Evolutionary conservation across 1,284 basidiomycete species (phyloP).

Genomic region (Ustilago loliicola): DNA sequence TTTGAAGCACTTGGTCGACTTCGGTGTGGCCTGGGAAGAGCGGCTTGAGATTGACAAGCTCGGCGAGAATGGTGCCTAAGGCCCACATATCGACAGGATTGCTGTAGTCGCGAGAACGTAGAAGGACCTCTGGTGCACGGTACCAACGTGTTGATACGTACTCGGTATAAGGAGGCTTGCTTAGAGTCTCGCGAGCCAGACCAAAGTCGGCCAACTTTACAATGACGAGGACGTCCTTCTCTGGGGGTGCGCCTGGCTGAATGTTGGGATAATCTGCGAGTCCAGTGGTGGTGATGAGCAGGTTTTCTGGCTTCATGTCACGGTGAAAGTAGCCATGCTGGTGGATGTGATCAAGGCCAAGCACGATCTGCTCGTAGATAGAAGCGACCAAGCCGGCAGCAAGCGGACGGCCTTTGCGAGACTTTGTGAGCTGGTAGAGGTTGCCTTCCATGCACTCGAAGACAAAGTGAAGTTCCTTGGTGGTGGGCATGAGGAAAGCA

Average conservation of each 20-base stretch:
- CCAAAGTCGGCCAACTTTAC: constrained; percentile 99
- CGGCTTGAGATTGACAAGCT: constrained; percentile 93
- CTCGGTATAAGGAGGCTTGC: constrained; percentile 94
- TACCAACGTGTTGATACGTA: constrained; percentile 99
- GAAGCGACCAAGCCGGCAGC: constrained; percentile 94
- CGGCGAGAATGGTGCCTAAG: constrained; percentile 96
- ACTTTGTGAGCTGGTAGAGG: constrained; percentile 98
- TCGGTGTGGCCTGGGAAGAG: constrained; percentile 98
- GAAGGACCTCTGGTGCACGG: constrained; percentile 94
- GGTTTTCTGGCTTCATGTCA: constrained; percentile 99
- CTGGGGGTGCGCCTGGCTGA: constrained; percentile 69
- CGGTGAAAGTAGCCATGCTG: constrained; percentile 94
- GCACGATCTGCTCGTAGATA: constrained; percentile 92
- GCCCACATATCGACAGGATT: constrained; percentile 99
- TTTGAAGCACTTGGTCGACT: constrained; percentile 90
- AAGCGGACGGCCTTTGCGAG: constrained; percentile 90
- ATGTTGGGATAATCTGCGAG: constrained; percentile 86
- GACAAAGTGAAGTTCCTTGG: constrained; percentile 97
- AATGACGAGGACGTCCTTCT: constrained; percentile 95
- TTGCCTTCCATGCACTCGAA: constrained; percentile 99
- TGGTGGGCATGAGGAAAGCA: constrained; percentile 92
- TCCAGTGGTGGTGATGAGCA: constrained; percentile 99
- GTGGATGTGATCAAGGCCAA: constrained; percentile 94
- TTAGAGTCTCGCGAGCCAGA: constrained; percentile 89
- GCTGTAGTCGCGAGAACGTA: constrained; percentile 91